Conservation (phyloP, 2,329 filamentous ascomycete genomes). For the Fusarium graminum region DNA sequence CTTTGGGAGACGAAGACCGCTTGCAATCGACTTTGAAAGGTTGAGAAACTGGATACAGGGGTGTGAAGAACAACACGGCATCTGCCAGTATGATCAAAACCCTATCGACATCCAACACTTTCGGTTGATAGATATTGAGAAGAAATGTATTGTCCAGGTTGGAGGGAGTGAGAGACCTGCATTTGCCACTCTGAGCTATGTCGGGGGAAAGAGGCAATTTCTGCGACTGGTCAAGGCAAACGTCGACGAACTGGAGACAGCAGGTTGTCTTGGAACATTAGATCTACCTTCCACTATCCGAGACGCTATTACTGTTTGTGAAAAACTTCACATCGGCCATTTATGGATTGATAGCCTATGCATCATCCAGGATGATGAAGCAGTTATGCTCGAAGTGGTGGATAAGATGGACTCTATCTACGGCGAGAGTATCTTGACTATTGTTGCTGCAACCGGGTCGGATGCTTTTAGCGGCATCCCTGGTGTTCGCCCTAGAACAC, state of each 20-base stretch:
- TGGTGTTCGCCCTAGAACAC: fast-evolving
- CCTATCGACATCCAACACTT: not conserved
- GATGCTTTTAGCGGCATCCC: constrained; percentile 1
- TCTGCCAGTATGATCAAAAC: not conserved
- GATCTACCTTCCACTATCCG: not conserved
- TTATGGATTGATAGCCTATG: constrained; percentile 1
- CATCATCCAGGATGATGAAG: not conserved
- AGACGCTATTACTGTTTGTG: not conserved
- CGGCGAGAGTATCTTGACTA: not conserved
- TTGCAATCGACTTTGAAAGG: not conserved
- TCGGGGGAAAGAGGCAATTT: not conserved
- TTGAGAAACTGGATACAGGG: not conserved
- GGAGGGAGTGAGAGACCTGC: not conserved
- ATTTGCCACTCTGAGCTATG: constrained; percentile 1
- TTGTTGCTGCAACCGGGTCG: not conserved
- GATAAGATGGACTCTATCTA: not conserved
- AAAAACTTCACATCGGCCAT: not conserved
- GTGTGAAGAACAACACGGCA: not conserved
- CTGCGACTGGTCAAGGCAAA: not conserved
- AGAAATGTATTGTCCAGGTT: not conserved
- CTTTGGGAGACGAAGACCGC: not conserved
- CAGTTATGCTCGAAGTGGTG: not conserved
- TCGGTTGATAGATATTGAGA: not conserved
- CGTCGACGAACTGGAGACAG: not conserved
- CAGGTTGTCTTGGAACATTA: not conserved